Base-by-base conservation (phyloP, 2,329 filamentous ascomycete species). In the Phaeoacremonium minimum region DNA sequence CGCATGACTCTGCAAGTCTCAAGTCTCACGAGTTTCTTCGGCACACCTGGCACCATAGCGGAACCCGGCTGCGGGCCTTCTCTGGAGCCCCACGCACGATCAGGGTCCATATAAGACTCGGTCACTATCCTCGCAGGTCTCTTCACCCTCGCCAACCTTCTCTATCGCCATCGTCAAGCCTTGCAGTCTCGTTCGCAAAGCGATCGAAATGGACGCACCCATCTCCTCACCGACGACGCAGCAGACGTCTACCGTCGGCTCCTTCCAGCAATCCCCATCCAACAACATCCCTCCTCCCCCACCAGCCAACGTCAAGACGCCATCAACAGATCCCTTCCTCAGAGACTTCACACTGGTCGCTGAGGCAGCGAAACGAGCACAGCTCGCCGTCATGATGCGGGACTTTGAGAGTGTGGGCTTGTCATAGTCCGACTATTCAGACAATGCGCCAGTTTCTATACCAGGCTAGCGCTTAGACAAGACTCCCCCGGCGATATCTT, bases 341-440 rank as follows among this genome's bases (percentile, higher is more conserved):
- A 80, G 83, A 51, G 84, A 95, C 60, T 87, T 91, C 53, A 91
- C 77, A 40, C 76, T 96, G 18, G 76, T 96, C 29, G 90, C 90
- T 22, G 91, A 97, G 68, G 91, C 91, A 3, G 91, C 89, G 30
- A 95, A 95, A 64, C 75, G 90, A 29, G 91, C 91, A 8, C 88
- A 96, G 63, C 86, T 96, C 72, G 87, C 87, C 29, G 81, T 89
- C 52, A 69, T 96, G 57, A 85, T 90, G 72, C 76, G 90, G 44
- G 91, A 96, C 61, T 74, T 97, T 55, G 88, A 87, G 52, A 77
- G 80, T 45, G 74, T 85, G 53, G 78, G 76, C 36, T 61, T 88
- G 32, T 76, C 57, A 40, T 62, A 51, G 40, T 30, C 15, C 30
- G 17, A 6, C 18, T 17, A 30, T 22, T 18, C 11, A 11, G 13